Conservation (phyloP, 331 rosid species). For the Malus hybrid region DNA sequence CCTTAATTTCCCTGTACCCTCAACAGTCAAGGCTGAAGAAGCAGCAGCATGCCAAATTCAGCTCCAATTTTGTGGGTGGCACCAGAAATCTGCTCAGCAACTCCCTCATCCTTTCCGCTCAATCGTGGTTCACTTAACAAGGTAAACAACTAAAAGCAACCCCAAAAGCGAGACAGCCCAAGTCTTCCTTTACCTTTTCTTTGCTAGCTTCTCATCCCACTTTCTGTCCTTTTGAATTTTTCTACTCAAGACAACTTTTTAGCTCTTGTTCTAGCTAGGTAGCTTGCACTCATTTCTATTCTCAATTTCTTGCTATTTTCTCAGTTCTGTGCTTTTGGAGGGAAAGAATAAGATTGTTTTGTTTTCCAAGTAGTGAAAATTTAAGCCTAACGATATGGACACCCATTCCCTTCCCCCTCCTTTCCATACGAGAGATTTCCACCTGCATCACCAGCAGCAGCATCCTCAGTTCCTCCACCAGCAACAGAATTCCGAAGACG, state of each 20-base stretch:
- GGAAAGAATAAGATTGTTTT: background rate
- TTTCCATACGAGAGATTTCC: constrained; percentile 76
- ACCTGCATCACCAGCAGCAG: constrained; percentile 44
- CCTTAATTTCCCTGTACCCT: background rate
- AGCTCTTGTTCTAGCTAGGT: background rate
- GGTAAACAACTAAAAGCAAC: constrained; percentile 11
- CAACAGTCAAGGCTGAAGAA: background rate
- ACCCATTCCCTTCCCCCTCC: constrained; percentile 90
- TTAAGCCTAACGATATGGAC: constrained; percentile 34
- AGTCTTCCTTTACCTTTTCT: background rate
- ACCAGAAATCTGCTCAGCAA: constrained; percentile 17
- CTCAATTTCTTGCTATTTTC: background rate
- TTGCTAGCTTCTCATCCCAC: constrained; percentile 1
- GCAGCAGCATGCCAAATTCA: constrained; percentile 5
- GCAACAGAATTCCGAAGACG: constrained; percentile 69
- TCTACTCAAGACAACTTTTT: background rate
- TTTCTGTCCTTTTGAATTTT: constrained; percentile 2
- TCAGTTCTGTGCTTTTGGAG: constrained; percentile 1
- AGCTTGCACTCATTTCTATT: constrained; percentile 8
- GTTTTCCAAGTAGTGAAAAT: background rate
- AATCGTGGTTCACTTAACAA: constrained; percentile 6
- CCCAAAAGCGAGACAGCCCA: constrained; percentile 1
- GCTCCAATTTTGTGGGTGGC: constrained; percentile 22
- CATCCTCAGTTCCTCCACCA: constrained; percentile 50
- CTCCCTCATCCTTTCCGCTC: constrained; percentile 10